Percentiles rank a stretch among this genome's conserved stretches.
Evolutionary conservation across 805 yeast species (phyloP).

Genomic region (Saccharomycopsis olivae): DNA sequence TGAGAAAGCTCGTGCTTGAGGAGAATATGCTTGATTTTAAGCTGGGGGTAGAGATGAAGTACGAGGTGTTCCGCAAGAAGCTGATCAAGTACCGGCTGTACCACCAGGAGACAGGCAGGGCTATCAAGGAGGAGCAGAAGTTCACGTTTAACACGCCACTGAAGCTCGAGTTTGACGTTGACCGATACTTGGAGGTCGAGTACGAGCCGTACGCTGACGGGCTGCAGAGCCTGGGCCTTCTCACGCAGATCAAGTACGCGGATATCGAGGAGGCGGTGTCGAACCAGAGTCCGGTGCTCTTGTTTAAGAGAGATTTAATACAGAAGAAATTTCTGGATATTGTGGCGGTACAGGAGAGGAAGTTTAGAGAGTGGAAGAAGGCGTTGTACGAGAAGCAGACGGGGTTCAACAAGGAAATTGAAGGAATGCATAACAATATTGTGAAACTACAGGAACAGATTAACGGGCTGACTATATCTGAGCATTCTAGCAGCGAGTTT

Average conservation of each 20-base stretch:
- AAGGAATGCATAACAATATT: conserved; percentile 28
- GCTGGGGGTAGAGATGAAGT: conserved; percentile 62
- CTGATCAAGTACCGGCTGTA: conserved; percentile 40
- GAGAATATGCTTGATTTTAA: conserved; percentile 71
- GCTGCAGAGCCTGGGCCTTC: conserved; percentile 29
- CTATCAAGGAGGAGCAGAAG: no score
- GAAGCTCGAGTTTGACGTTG: no score
- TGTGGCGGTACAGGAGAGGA: conserved; percentile 39
- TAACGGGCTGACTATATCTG: background rate
- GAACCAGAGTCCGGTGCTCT: conserved; percentile 36
- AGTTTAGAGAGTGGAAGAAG: conserved; percentile 53
- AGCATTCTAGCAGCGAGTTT: background rate
- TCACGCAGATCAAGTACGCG: conserved; percentile 25
- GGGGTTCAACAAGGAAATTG: conserved; percentile 45
- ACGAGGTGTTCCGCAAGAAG: conserved; percentile 54
- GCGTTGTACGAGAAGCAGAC: conserved; percentile 45
- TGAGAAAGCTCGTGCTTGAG: conserved; percentile 56
- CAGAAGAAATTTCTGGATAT: conserved; percentile 34
- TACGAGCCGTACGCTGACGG: conserved; percentile 18
- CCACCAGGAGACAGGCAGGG: no score
- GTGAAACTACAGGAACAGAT: conserved; percentile 26
- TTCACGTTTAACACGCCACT: background rate
- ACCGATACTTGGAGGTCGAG: no score
- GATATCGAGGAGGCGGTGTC: conserved; percentile 31
- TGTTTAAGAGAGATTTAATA: conserved; percentile 33